phyloP scores from a whole-genome alignment of 2,329 filamentous ascomycete species.

The Stagonosporopsis vannaccii region DNA sequence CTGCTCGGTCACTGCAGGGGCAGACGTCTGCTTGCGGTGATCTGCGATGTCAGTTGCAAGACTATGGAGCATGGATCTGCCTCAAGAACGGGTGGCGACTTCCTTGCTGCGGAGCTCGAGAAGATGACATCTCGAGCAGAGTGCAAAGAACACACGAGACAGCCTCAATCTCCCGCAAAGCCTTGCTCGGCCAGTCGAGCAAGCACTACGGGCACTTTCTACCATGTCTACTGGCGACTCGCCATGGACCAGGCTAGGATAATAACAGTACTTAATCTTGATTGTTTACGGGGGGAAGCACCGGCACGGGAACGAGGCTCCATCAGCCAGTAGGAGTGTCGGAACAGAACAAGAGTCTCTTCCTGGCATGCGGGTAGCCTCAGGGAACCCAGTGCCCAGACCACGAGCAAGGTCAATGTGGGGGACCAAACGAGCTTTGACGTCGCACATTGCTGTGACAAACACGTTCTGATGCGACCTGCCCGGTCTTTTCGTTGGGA shows the following conservation, averaged over 20 bases:
- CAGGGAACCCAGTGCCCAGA: conserved; percentile 6
- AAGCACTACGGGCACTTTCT: neutral
- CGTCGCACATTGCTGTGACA: conserved; percentile 11
- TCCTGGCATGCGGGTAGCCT: conserved; percentile 10
- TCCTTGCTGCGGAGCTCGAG: neutral
- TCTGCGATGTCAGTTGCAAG: conserved; percentile 3
- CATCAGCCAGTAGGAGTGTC: neutral
- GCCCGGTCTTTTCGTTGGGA: conserved; percentile 3
- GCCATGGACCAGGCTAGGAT: conserved; percentile 1
- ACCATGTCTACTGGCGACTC: neutral
- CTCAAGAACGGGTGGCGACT: neutral
- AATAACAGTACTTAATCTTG: neutral
- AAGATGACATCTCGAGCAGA: conserved; percentile 5
- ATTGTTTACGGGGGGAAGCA: conserved; percentile 8
- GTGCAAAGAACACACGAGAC: neutral
- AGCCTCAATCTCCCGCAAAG: neutral
- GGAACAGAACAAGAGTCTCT: neutral
- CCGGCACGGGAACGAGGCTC: conserved; percentile 9
- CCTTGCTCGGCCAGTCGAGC: neutral
- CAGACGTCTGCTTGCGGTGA: conserved; percentile 2
- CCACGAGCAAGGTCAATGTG: conserved; percentile 15
- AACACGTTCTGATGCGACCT: conserved; percentile 15
- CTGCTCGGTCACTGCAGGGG: conserved; percentile 11
- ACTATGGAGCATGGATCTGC: neutral
- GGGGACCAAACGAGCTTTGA: conserved; percentile 9